Base-by-base conservation (phyloP, 371 early-diverging fungal genomes). In the Edhazardia aedis region DNA sequence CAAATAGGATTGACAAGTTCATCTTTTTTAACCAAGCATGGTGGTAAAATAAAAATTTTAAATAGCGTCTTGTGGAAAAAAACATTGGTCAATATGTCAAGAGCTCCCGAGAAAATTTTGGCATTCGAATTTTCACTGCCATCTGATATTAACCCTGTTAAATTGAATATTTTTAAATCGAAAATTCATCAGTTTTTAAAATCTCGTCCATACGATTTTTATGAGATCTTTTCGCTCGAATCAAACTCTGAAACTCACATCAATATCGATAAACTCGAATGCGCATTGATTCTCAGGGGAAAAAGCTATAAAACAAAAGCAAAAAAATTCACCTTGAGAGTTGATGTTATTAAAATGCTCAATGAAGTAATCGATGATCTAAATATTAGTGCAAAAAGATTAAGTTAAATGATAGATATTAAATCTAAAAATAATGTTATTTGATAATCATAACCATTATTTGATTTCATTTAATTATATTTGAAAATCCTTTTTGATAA, bases 91-190 rank as follows among this genome's bases (percentile, higher is more conserved):
- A 72, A 72, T 51, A 65, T 72, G 64, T 62, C 73, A 25, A 47
- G 66, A 28, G 68, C 70, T 2, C 73, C 73, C 7, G 65, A 72
- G 40, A 69, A 72, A 46, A 57, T 65, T 2, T 40, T 72, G 14
- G 51, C 65, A 9, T 65, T 72, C 51, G 53, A 52, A 25, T 69
- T 72, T 47, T 37, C 36, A 2, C 47, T 69, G 18, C 23, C 43
- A 26, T 56, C 68, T 4, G 28, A 49, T 18, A 58, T 66, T 25
- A 29, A 47, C 4, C 40, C 46, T 4, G 47, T 30, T 2, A n/a
- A 53, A 23, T 59, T 69, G 42, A 51, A 22, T 7, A 7, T 33
- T 9, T 53, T 72, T 11, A 69, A 70, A 29, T 37, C 33, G 22
- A 24, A 52, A 42, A 68, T 72, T 23, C 62, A 59, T 25, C 22